A percentile compares a stretch with the other conserved stretches of the same genome.
These are phyloP conservation scores for Solanum pimpinellifolium DNA, from an alignment of 257 asterid genomes.

Conservation along the genomic window DNA sequence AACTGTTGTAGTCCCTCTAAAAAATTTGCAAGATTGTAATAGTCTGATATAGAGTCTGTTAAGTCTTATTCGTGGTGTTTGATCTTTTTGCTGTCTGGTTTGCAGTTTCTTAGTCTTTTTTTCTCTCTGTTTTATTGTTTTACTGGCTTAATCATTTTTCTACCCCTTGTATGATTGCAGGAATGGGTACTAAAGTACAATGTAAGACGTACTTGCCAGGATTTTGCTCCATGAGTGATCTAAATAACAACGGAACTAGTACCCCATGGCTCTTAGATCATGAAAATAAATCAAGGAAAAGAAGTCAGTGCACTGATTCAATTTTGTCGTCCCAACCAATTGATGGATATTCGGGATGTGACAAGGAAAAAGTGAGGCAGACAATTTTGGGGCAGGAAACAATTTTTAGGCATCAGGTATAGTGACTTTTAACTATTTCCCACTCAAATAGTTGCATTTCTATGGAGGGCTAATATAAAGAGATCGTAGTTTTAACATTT, in stretches of 20 bases:
- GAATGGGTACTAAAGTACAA: constrained; percentile 64
- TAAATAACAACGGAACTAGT: constrained; percentile 21
- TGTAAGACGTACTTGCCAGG: constrained; percentile 23
- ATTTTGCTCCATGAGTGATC: constrained; percentile 24
- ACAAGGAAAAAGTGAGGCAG: constrained; percentile 40
- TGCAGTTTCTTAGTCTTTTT: background rate
- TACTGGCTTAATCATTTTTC: background rate
- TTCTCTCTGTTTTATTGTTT: background rate
- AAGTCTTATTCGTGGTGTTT: background rate
- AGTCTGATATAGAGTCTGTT: background rate
- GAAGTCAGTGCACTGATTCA: constrained; percentile 15
- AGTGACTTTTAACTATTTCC: background rate
- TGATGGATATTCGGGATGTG: constrained; percentile 16
- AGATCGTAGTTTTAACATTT: background rate
- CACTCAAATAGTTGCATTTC: background rate
- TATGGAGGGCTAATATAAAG: background rate
- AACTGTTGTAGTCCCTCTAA: background rate
- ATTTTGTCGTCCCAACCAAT: background rate
- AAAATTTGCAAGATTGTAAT: background rate
- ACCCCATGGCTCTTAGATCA: constrained; percentile 19
- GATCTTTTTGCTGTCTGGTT: background rate
- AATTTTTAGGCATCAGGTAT: constrained; percentile 62
- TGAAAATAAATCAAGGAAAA: constrained; percentile 16
- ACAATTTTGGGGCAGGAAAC: constrained; percentile 61
- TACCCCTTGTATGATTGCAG: constrained; percentile 16